Evolutionary conservation across 352 stramenopile species (phyloP).

Genomic region (Phytophthora quininea): DNA sequence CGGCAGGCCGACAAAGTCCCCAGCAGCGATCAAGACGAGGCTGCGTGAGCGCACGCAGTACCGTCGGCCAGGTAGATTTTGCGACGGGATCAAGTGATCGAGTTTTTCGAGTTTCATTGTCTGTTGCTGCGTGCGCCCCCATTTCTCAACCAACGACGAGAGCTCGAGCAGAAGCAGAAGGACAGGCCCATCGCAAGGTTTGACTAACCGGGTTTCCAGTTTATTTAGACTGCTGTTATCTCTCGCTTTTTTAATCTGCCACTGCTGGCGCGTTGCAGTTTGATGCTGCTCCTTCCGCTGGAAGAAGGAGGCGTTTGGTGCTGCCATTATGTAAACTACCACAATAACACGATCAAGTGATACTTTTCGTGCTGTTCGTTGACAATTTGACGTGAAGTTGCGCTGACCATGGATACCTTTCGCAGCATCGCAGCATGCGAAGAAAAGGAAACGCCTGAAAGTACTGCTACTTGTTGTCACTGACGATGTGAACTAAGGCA

Average conservation of each 20-base stretch:
- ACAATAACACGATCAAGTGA: slow-evolving; percentile 36
- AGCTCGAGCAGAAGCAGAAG: slow-evolving; percentile 21
- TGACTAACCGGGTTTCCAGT: slow-evolving; percentile 30
- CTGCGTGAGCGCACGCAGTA: not conserved
- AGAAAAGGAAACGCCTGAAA: slow-evolving; percentile 4
- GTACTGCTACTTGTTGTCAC: too few relatives aligned
- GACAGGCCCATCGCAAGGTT: slow-evolving; percentile 38
- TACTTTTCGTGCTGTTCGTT: slow-evolving; percentile 11
- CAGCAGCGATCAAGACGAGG: too few relatives aligned
- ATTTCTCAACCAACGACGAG: slow-evolving; percentile 1
- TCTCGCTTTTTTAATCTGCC: slow-evolving; percentile 23
- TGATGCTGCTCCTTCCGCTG: slow-evolving; percentile 42
- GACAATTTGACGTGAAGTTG: slow-evolving; percentile 16
- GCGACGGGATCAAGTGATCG: slow-evolving; percentile 17
- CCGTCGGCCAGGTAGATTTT: slow-evolving; percentile 4
- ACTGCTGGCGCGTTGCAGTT: slow-evolving; percentile 11
- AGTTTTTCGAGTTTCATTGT: slow-evolving; percentile 9
- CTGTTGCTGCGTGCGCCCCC: not conserved
- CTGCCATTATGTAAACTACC: slow-evolving; percentile 45
- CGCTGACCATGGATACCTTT: slow-evolving; percentile 39
- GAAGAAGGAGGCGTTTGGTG: slow-evolving; percentile 46
- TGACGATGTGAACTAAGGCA: too few relatives aligned
- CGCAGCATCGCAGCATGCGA: slow-evolving; percentile 30
- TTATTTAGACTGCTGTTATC: slow-evolving; percentile 25
- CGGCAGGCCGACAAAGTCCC: too few relatives aligned